Evolutionary conservation across 148 eudicot species (phyloP).

Genomic region (Talinum fruticosum): DNA sequence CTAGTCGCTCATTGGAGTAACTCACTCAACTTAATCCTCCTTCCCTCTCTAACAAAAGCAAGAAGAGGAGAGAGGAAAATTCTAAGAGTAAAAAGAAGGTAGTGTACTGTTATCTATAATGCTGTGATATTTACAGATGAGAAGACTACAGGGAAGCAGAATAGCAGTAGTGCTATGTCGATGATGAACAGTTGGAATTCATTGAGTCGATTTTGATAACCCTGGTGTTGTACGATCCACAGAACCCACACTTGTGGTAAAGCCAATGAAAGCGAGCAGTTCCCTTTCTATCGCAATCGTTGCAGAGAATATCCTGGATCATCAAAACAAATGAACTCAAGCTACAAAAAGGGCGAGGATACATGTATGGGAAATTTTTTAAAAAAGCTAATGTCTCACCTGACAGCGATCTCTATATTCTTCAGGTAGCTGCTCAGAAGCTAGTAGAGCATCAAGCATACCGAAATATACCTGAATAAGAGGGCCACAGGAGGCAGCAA

Average conservation of each 20-base stretch:
- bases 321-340: conserved; percentile 2
- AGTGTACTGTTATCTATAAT: conserved; percentile 9
- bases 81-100: not conserved
- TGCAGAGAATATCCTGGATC: conserved; percentile 83
- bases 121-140: conserved; percentile 25
- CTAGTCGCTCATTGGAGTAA: not conserved
- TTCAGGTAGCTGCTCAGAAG: conserved; percentile 91
- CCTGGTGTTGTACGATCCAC: conserved; percentile 91
- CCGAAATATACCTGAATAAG: conserved; percentile 80
- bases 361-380: not conserved
- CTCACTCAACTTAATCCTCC: conserved; percentile 10
- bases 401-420: conserved; percentile 80
- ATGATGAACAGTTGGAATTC: conserved; percentile 40
- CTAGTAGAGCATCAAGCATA: conserved; percentile 92
- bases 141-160: conserved; percentile 13
- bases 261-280: conserved; percentile 88
- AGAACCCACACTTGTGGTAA: conserved; percentile 84
- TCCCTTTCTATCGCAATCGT: conserved; percentile 88
- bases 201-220: conserved; percentile 65
- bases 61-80: conserved; percentile 12
- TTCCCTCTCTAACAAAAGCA: not conserved
- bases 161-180: conserved; percentile 14
- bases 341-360: not conserved
- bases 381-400: conserved; percentile 35
- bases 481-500: not conserved